phyloP scores from a whole-genome alignment of 805 yeast species.

The Candida incommunis region DNA sequence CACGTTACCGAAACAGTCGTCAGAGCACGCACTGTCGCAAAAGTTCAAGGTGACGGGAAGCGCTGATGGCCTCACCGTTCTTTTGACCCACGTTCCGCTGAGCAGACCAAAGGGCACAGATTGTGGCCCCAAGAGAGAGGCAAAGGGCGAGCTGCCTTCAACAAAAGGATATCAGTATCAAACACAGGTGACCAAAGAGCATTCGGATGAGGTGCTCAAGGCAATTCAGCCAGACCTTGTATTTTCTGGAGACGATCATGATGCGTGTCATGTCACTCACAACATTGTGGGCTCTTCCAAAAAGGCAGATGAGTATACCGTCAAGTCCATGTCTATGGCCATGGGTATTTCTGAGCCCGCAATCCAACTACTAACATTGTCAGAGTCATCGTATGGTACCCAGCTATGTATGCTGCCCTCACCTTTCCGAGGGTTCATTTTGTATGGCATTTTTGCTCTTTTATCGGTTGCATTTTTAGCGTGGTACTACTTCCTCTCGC shows the following conservation, averaged over 20 bases:
- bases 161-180: constrained; percentile 75
- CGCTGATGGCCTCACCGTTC: constrained; percentile 39
- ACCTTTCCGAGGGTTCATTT: constrained; percentile 18
- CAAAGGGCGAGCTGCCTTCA: constrained; percentile 49
- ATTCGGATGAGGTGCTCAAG: constrained; percentile 44
- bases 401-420: constrained; percentile 20
- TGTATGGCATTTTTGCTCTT: constrained; percentile 11
- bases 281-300: constrained; percentile 7
- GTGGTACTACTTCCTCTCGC: background rate
- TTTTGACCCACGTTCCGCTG: constrained; percentile 81
- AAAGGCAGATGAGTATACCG: constrained; percentile 60
- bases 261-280: constrained; percentile 73
- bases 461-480: constrained; percentile 2
- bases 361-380: constrained; percentile 61
- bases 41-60: constrained; percentile 6
- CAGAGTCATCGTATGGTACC: constrained; percentile 9
- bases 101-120: constrained; percentile 43
- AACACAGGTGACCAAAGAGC: constrained; percentile 57
- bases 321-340: constrained; percentile 84
- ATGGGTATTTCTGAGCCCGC: constrained; percentile 84
- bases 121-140: constrained; percentile 75
- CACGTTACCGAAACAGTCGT: background rate
- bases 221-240: constrained; percentile 50
- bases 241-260: constrained; percentile 95
- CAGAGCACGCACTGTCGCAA: background rate